Base-by-base conservation (phyloP, 805 yeast species). In the Ogataea naganishii region DNA sequence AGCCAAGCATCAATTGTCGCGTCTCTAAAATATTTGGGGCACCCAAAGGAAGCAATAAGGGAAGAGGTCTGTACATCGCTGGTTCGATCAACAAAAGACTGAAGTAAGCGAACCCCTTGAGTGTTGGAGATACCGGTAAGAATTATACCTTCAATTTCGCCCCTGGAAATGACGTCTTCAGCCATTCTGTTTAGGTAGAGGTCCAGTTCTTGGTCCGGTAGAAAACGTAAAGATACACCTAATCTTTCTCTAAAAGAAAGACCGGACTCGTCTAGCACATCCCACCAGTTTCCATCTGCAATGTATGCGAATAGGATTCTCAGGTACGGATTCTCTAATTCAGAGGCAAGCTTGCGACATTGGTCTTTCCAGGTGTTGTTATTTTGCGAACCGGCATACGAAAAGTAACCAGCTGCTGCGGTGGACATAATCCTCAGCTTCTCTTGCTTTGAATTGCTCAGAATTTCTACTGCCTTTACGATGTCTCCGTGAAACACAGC, bases 251-350 rank as follows among this genome's bases (percentile, higher is more conserved):
- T 65, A 23, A 89, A 60, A 0, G 98, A 95, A 24, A 89, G 64
- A 2, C 95, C 80, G 13, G 80, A 75, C 46, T 89, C 96, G 48
- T 85, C 95, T 30, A 89, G 62, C 2, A 89, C 95, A 46, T 85
- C 96, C 78, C 89, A 80, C 96, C 97, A 89, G 40, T 88, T 92
- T 26, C 84, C 81, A 47, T 89, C 96, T 0, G 96, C 86, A 31
- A 89, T 80, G 43, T 77, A 89, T 0, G 96, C 96, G 62, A 89
- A 89, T 1, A 89, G 82, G 0, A 94, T 95, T 25, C 96, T 61
- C 36, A 89, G 57, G 49, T 89, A 89, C 0, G 97, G 96, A 46
- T 83, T 79, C 9, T 80, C 89, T 33, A 89, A 62, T 42, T 85
- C 96, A n/a, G 81, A 70, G 0, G 96, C 82, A 66, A 89, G 70